Evolutionary conservation across 73 alveolate genomes (phyloP), one percentile per base, ranked within the genome.

Genomic region (Uronychia binucleata): DNA sequence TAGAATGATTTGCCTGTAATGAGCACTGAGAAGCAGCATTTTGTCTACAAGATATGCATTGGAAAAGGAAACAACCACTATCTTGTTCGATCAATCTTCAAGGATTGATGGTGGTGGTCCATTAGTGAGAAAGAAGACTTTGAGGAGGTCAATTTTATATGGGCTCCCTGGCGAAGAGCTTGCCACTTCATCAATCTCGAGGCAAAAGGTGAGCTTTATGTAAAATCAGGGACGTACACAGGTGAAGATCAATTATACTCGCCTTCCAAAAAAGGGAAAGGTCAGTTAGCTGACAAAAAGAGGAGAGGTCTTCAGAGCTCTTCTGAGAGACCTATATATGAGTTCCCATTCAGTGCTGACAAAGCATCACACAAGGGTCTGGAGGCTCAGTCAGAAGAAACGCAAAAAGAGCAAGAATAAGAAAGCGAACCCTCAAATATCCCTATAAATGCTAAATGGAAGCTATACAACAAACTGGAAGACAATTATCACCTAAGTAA

Each of bases 61-160:
- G 96, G 96, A 0, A 92, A 88, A 78, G 99, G 99, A 26, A 96
- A 96, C 79, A 96, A 96, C 57, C 83, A 91, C 28, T 80, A 77
- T 85, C 83, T 96, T 0, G 96, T 96, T 11, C 35, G 97, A 31
- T 78, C 89, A 74, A 82, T 94, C 8, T 30, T 96, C 46, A 93
- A 93, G 82, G 83, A 84, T 25, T 85, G 99, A 83, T 94, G 97
- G 96, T 93, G 99, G 96, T 96, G 99, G 95, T 34, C 83, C 57
- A 34, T 77, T 87, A 89, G 84, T n/a, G 93, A 88, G 0, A 83
- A 59, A 34, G 95, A 89, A 59, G 95, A 92, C 33, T 89, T 92
- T 76, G 95, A 89, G 19, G 77, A 86, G 28, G 93, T 93, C 13
- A 88, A 94, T 87, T 96, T 96, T 79, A 93, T 96, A 26, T 94